Evolutionary conservation across 1,284 basidiomycete genomes (phyloP), one percentile per base, ranked within the genome.

Genomic region (Leccinum fallax): DNA sequence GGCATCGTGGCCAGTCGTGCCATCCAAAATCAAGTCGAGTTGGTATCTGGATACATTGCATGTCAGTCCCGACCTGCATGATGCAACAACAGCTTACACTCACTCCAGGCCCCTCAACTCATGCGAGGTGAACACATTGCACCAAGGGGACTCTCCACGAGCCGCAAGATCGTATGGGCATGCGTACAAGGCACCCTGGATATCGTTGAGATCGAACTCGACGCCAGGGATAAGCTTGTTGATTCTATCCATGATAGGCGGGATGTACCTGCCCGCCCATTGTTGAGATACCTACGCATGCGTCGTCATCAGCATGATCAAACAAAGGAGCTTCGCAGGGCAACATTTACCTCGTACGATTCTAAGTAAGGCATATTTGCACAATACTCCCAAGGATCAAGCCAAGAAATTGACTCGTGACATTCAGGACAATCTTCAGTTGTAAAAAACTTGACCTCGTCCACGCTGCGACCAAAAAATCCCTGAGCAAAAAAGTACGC

Each of bases 111-210:
- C 70, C 53, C 65, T 62, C 46, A 83, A 69, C 65, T 83, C 80
- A 10, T 63, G 54, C 49, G 60, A 36, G 11, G 68, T 71, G 68
- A 82, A 82, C 21, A 77, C 79, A 49, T 67, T 67, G 62, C 80
- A 82, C 80, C 81, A 81, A 0, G 79, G 76, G 19, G 77, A 78
- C 30, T 63, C 63, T 1, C 73, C 73, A 52, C 68, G 68, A 8
- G 75, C 74, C 2, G 81, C 81, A 40, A 78, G 71, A 61, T 81
- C 81, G 60, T 80, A 83, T n/a, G 79, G 79, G 61, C 80, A 82
- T n/a, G 77, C 79, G 62, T 79, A 80, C 51, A 83, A 68, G 54
- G 80, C 81, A n/a, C 79, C 81, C 61, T 77, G 80, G 10, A 75
- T 71, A 63, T 76, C 72, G 55, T 69, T 58, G 52, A 65, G 61